Evolutionary conservation across 2,329 filamentous ascomycete species (phyloP).

Genomic region (Ceratocystis colombiana): DNA sequence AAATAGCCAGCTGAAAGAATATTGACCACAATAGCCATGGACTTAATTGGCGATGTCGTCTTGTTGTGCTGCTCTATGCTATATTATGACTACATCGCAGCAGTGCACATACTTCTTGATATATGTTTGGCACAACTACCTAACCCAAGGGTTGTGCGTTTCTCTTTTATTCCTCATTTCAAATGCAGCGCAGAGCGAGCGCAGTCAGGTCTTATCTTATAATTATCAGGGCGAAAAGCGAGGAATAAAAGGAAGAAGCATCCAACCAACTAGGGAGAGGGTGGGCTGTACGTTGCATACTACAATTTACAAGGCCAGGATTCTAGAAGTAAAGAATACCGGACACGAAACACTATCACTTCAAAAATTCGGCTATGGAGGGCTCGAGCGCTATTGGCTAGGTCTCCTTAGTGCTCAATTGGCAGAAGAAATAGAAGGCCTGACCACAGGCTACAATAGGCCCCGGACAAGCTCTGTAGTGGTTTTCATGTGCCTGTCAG

Average conservation of each 20-base stretch:
- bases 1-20: too few species aligned
- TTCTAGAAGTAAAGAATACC: slow-evolving; percentile 7
- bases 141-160: too few species aligned
- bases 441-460: neutral
- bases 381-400: slow-evolving; percentile 5
- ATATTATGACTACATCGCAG: neutral
- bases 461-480: neutral
- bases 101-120: neutral
- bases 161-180: too few species aligned
- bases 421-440: neutral
- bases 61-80: too few species aligned
- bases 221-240: too few species aligned
- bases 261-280: neutral
- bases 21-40: too few species aligned
- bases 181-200: too few species aligned
- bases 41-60: too few species aligned
- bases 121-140: too few species aligned
- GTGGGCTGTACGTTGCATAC: neutral
- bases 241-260: neutral
- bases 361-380: neutral
- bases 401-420: neutral
- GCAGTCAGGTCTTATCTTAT: too few species aligned
- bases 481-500: too few species aligned
- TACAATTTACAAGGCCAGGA: neutral
- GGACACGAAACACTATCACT: slow-evolving; percentile 10